Base-by-base conservation (phyloP, 768 basidiomycete genomes). In the Multifurca ochricompacta region DNA sequence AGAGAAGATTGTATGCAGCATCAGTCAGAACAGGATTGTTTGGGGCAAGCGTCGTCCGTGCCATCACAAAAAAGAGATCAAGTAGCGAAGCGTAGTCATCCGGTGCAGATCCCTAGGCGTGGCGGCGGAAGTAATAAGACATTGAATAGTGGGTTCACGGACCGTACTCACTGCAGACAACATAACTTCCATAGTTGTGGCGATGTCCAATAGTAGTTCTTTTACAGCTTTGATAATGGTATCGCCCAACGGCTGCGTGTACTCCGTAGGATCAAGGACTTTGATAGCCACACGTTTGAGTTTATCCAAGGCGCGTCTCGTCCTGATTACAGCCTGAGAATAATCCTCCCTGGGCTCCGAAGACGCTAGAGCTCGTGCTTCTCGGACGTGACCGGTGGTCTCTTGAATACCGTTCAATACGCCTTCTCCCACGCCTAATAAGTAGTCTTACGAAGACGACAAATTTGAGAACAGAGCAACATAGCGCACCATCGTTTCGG, bases 251-350 rank as follows among this genome's bases (percentile, higher is more conserved):
- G 30, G n/a, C 27, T 50, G 48, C 21, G 28, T 30, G 27, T 31
- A 32, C 25, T 39, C 43, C 4, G 48, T 11, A 45, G 53, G 58
- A 36, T 83, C 83, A 16, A 85, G 48, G 18, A 73, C 58, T 42
- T 75, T 78, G 31, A 79, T 60, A 11, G 71, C 70, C n/a, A 70
- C 68, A 48, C 82, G 74, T 18, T 83, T 73, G 13, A 82, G 61
- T 47, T 79, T 71, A 64, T 86, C 85, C 10, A 87, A 57, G 0
- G 81, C 77, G 23, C 83, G 75, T 47, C 79, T 77, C 13, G 83
- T 67, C 65, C 85, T 87, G 19, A 70, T 73, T 18, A 68, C 68
- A 30, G 73, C 67, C 2, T 75, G 73, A 8, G 48, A 48, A 18
- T 70, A 37, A 19, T 76, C 73, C n/a, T 70, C 69, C 39, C 70